These are phyloP conservation scores for Suhomyces yuchorum DNA, from an alignment of 1,139 yeast genomes.

Conservation along the genomic window DNA sequence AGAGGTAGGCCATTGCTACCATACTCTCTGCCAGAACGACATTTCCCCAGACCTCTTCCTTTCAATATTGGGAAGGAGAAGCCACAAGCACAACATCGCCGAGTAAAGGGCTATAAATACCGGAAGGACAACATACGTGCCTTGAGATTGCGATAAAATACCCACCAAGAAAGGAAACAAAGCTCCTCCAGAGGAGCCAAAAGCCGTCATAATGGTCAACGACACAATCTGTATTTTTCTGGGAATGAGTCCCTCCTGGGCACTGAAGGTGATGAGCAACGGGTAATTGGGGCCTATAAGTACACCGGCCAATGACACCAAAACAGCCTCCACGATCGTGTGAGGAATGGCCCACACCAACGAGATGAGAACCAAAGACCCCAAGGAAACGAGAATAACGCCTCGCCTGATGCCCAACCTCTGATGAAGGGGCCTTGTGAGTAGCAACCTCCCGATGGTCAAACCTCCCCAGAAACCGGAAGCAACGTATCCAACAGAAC, in stretches of 20 bases:
- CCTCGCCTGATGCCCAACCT: conserved; percentile 49
- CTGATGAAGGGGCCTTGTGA: conserved; percentile 44
- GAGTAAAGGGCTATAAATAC: conserved; percentile 43
- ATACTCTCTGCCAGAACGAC: conserved; percentile 17
- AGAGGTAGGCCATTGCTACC: too few relatives aligned
- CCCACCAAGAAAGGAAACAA: conserved; percentile 62
- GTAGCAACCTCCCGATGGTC: conserved; percentile 56
- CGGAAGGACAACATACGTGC: conserved; percentile 57
- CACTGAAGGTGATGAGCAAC: conserved; percentile 47
- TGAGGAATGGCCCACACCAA: conserved; percentile 51
- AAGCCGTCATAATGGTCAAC: conserved; percentile 56
- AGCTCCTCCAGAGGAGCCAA: conserved; percentile 66
- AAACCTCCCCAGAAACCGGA: conserved; percentile 76
- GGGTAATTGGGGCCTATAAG: conserved; percentile 58
- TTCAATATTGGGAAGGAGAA: conserved; percentile 42
- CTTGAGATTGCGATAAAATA: conserved; percentile 47
- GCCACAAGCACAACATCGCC: conserved; percentile 46
- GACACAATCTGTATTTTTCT: conserved; percentile 55
- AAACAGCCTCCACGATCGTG: conserved; percentile 44
- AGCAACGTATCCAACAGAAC: conserved; percentile 59
- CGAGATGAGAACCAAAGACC: conserved; percentile 37
- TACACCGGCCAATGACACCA: conserved; percentile 50
- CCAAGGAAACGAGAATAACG: conserved; percentile 35
- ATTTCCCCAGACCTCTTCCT: conserved; percentile 13
- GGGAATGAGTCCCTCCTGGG: conserved; percentile 45